Conservation (phyloP, 768 basidiomycete species). For the Filobasidium floriforme region DNA sequence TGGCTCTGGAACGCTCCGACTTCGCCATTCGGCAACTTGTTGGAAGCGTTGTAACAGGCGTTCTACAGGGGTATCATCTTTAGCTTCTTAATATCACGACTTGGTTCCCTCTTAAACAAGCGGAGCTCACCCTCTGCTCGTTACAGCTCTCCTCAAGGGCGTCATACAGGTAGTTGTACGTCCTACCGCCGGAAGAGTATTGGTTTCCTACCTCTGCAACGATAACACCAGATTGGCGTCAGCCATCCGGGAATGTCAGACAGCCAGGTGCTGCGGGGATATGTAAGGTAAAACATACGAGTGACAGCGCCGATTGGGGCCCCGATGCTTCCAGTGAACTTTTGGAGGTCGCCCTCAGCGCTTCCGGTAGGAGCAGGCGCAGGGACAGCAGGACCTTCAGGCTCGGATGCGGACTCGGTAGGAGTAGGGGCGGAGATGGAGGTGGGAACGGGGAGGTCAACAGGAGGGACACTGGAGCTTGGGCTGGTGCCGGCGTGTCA, state of each 20-base stretch:
- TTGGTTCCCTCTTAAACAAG: neutral
- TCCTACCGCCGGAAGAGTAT: neutral
- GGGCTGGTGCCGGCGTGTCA: too few relatives aligned
- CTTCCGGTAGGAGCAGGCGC: neutral
- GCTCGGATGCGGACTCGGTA: neutral
- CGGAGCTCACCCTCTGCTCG: neutral
- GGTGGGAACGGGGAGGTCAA: too few relatives aligned
- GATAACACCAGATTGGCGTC: neutral
- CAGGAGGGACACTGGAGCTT: too few relatives aligned
- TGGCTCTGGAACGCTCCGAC: neutral
- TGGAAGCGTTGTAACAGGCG: conserved; percentile 1
- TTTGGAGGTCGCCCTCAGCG: neutral
- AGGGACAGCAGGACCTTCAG: neutral
- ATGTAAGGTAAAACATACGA: neutral
- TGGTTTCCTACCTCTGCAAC: neutral
- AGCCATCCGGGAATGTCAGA: neutral
- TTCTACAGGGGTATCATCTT: neutral
- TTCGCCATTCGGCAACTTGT: conserved; percentile 1
- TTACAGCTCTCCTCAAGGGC: conserved; percentile 9
- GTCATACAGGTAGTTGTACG: conserved; percentile 5
- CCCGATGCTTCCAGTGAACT: neutral
- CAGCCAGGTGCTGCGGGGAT: neutral
- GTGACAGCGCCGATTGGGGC: neutral
- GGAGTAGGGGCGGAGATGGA: neutral
- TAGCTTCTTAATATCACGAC: neutral